Evolutionary conservation across 371 early-diverging fungal species (phyloP).

Genomic region (Mortierella sp.): DNA sequence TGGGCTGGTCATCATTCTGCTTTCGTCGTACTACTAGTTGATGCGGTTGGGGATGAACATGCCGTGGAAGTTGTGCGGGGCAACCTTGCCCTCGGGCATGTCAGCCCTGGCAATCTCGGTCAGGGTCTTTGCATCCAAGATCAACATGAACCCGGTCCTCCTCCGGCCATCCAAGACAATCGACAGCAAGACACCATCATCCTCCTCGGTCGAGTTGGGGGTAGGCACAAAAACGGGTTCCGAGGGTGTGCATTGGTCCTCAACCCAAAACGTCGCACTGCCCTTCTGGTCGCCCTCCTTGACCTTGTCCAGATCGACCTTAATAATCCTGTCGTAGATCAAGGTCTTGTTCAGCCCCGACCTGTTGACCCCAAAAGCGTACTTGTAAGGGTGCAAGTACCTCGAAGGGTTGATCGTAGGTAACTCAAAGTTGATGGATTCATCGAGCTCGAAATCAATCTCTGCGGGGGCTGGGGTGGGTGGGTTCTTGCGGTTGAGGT

Average conservation of each 20-base stretch:
- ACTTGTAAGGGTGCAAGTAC: slow-evolving; percentile 64
- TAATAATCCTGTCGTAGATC: slow-evolving; percentile 61
- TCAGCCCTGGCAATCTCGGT: slow-evolving; percentile 65
- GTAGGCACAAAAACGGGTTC: slow-evolving; percentile 77
- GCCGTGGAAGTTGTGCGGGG: slow-evolving; percentile 70
- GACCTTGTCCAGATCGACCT: slow-evolving; percentile 59
- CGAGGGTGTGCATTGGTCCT: slow-evolving; percentile 64
- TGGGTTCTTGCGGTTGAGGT: neutral
- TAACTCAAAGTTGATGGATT: slow-evolving; percentile 64
- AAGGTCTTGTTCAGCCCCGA: slow-evolving; percentile 62
- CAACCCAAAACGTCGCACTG: slow-evolving; percentile 53
- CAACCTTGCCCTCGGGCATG: slow-evolving; percentile 60
- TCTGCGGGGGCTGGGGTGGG: slow-evolving; percentile 37
- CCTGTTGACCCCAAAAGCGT: slow-evolving; percentile 64
- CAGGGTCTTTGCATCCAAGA: slow-evolving; percentile 68
- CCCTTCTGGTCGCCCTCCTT: slow-evolving; percentile 29
- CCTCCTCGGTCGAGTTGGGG: slow-evolving; percentile 63
- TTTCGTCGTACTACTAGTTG: neutral
- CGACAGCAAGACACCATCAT: slow-evolving; percentile 73
- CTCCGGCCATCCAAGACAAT: slow-evolving; percentile 62
- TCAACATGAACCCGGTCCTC: slow-evolving; percentile 63
- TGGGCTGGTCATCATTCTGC: too few relatives aligned
- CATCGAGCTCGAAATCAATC: slow-evolving; percentile 32
- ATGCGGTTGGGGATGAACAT: slow-evolving; percentile 26
- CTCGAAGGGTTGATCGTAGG: slow-evolving; percentile 68